phyloP scores from a whole-genome alignment of 2,329 filamentous ascomycete genomes.

The Cladophialophora immunda region DNA sequence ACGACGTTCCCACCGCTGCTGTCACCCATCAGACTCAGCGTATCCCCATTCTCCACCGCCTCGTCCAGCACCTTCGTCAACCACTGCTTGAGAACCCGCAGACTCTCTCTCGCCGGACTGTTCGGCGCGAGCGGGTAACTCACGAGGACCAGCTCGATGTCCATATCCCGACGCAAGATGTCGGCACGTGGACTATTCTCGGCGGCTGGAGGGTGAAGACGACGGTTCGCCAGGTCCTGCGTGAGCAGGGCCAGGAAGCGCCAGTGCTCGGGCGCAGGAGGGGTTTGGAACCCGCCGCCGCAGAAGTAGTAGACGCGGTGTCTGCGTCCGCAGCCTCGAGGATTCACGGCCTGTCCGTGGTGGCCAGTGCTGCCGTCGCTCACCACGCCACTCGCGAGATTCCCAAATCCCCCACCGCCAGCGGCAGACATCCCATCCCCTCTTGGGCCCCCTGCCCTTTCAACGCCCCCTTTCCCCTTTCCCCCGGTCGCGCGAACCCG shows the following conservation, averaged over 20 bases:
- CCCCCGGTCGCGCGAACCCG: slow-evolving; percentile 45
- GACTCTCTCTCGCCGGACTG: slow-evolving; percentile 57
- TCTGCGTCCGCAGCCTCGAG: no score
- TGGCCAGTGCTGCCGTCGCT: neutral
- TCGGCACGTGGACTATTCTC: neutral
- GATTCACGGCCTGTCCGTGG: no score
- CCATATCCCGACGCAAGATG: slow-evolving; percentile 25
- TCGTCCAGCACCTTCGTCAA: slow-evolving; percentile 54
- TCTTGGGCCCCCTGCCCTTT: neutral
- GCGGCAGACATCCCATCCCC: no score
- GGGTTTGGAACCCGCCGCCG: slow-evolving; percentile 65
- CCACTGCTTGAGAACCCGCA: slow-evolving; percentile 58
- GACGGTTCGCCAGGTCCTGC: slow-evolving; percentile 44
- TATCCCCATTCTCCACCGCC: slow-evolving; percentile 51
- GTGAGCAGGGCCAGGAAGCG: slow-evolving; percentile 58
- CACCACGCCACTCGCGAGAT: neutral
- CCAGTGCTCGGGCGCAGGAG: slow-evolving; percentile 63
- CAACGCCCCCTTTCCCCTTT: neutral
- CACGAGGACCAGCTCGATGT: slow-evolving; percentile 57
- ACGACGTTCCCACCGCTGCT: slow-evolving; percentile 65
- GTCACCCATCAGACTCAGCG: slow-evolving; percentile 62
- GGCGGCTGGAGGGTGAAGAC: neutral
- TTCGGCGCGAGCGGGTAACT: slow-evolving; percentile 64
- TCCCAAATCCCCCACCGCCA: neutral
- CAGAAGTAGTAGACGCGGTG: slow-evolving; percentile 62